Percentiles rank a stretch among this genome's conserved stretches.
Evolutionary conservation across 495 filamentous ascomycete genomes (phyloP).

Genomic region (Elaphomyces granulatus): DNA sequence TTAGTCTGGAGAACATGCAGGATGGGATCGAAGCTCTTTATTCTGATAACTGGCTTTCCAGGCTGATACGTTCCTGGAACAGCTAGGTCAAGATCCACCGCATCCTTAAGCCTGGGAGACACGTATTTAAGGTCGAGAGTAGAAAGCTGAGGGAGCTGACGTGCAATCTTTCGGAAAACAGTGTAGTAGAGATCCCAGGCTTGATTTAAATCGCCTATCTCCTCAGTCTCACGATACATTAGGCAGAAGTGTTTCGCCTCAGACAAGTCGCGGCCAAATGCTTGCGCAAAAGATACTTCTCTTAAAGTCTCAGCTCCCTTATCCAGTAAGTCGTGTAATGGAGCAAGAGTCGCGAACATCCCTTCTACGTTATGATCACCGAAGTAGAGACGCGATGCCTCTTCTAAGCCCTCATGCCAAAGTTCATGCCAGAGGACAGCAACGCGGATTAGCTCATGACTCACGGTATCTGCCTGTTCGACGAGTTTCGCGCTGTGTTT

Average conservation of each 20-base stretch:
- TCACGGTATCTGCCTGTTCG: conserved; percentile 88
- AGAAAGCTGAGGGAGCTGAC: conserved; percentile 81
- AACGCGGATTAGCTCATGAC: conserved; percentile 86
- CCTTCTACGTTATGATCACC: conserved; percentile 92
- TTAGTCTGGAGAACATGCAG: conserved; percentile 92
- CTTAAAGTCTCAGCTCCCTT: conserved; percentile 80
- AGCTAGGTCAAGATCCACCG: conserved; percentile 72
- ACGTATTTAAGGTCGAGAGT: conserved; percentile 92
- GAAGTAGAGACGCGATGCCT: conserved; percentile 84
- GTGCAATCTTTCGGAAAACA: conserved; percentile 87
- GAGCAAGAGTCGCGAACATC: conserved; percentile 84
- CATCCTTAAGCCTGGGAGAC: conserved; percentile 76
- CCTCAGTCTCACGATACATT: conserved; percentile 71
- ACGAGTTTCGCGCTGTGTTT: conserved; percentile 88
- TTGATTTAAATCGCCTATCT: conserved; percentile 88
- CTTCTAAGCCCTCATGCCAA: conserved; percentile 98
- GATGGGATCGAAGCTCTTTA: conserved; percentile 76
- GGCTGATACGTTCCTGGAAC: conserved; percentile 89
- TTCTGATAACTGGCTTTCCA: conserved; percentile 72
- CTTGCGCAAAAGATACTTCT: conserved; percentile 95
- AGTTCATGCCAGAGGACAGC: conserved; percentile 97
- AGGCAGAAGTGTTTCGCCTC: conserved; percentile 93
- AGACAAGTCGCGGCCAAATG: conserved; percentile 85
- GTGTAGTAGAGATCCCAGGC: conserved; percentile 99
- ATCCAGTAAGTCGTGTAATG: conserved; percentile 82